Conservation (phyloP, 352 stramenopile species). For the Phytophthora nicotianae region DNA sequence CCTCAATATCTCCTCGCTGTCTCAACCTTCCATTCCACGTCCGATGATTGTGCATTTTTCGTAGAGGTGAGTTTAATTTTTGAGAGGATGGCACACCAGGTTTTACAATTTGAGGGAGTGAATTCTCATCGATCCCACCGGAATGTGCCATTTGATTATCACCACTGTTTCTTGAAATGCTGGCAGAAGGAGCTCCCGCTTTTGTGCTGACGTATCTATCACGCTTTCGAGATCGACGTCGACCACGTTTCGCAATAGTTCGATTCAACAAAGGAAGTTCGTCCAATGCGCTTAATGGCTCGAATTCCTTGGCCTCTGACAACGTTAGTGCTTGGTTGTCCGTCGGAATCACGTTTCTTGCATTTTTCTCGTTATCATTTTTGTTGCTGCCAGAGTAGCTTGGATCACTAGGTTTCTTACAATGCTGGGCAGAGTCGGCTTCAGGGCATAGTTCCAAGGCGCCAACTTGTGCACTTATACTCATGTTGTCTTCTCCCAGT, state of each 20-base stretch:
- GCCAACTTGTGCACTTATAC: neutral
- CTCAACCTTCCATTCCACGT: constrained; percentile 19
- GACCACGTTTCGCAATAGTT: neutral
- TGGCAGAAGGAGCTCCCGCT: neutral
- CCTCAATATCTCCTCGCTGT: neutral
- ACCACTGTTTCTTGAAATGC: neutral
- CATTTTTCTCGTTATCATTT: neutral
- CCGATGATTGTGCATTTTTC: constrained; percentile 3
- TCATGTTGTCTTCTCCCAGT: too few relatives aligned
- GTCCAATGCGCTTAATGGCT: neutral
- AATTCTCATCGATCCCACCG: neutral
- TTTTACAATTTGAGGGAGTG: constrained; percentile 10
- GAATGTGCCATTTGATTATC: constrained; percentile 15
- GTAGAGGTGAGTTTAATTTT: constrained; percentile 5
- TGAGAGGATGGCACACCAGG: constrained; percentile 1
- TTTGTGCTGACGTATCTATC: neutral
- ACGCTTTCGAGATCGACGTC: constrained; percentile 4
- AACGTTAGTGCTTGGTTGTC: neutral
- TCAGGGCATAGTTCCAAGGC: neutral
- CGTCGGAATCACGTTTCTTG: neutral
- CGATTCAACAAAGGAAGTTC: constrained; percentile 5
- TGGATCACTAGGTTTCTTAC: neutral
- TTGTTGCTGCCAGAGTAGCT: neutral
- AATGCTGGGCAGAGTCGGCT: neutral
- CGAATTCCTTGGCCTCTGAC: neutral